phyloP scores from a whole-genome alignment of 2,329 filamentous ascomycete species.

The Fusarium marasasianum region DNA sequence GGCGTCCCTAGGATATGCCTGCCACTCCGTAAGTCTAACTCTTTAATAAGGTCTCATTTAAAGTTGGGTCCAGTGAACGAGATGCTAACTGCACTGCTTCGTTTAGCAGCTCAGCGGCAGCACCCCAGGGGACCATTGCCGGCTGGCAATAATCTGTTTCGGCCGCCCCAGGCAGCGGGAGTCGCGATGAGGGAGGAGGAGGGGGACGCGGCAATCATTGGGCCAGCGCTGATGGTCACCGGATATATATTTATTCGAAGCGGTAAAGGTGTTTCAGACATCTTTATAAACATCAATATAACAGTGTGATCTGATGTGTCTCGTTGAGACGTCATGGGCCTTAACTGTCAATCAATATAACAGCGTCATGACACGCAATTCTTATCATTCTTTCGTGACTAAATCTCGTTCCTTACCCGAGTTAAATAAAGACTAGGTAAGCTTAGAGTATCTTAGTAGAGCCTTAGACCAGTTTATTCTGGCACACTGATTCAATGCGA shows the following conservation, averaged over 20 bases:
- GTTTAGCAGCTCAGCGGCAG: not conserved
- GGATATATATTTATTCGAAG: not conserved
- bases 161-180: not conserved
- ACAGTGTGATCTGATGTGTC: no score
- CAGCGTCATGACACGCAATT: not conserved
- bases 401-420: not conserved
- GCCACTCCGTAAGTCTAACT: not conserved
- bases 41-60: no score
- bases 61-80: not conserved
- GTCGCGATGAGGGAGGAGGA: not conserved
- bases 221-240: not conserved
- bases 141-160: not conserved
- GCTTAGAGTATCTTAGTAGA: not conserved
- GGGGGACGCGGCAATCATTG: not conserved
- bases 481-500: not conserved
- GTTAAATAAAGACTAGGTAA: not conserved
- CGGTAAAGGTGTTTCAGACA: not conserved
- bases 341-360: not conserved
- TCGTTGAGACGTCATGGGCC: no score
- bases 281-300: not conserved
- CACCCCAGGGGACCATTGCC: accelerated
- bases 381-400: not conserved
- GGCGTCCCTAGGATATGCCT: no score
- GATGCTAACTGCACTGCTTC: not conserved
- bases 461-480: not conserved